These are phyloP conservation scores for Akanthomyces muscarius DNA, from an alignment of 2,329 filamentous ascomycete species.

Conservation along the genomic window DNA sequence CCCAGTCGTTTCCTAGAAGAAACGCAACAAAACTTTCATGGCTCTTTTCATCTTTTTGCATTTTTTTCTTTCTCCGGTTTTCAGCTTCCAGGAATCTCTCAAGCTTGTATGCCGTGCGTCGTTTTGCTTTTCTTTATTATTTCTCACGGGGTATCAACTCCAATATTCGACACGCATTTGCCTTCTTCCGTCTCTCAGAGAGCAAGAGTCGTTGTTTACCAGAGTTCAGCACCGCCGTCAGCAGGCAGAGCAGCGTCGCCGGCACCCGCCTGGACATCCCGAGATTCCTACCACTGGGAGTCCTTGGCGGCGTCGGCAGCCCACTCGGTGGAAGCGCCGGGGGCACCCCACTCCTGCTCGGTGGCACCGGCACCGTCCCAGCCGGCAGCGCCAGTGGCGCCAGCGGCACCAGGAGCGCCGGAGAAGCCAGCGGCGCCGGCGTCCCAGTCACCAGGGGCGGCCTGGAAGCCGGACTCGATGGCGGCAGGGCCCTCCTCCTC, in stretches of 20 bases:
- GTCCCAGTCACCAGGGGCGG: slow-evolving; percentile 76
- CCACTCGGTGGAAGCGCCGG: slow-evolving; percentile 65
- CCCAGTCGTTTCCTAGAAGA: not conserved
- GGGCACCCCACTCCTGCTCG: slow-evolving; percentile 61
- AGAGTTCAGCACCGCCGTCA: slow-evolving; percentile 15
- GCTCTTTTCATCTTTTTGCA: not conserved
- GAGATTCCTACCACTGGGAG: slow-evolving; percentile 46
- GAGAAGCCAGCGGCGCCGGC: slow-evolving; percentile 64
- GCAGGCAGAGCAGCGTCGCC: not conserved
- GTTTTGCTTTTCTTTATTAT: not conserved
- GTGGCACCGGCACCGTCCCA: slow-evolving; percentile 55
- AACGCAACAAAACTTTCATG: not conserved
- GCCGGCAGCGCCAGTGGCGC: slow-evolving; percentile 40
- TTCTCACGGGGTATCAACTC: not conserved
- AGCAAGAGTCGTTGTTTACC: not conserved
- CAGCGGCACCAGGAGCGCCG: slow-evolving; percentile 48
- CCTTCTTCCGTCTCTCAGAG: not conserved
- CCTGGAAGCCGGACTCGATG: slow-evolving; percentile 73
- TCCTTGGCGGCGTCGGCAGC: slow-evolving; percentile 58
- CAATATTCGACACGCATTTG: not conserved
- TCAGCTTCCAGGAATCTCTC: not conserved
- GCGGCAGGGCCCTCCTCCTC: slow-evolving; percentile 80
- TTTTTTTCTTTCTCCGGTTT: not conserved
- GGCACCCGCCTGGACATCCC: slow-evolving; percentile 19
- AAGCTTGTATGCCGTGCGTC: not conserved